Evolutionary conservation across 805 yeast species (phyloP).

Genomic region (Saccharomycopsis fodiens): DNA sequence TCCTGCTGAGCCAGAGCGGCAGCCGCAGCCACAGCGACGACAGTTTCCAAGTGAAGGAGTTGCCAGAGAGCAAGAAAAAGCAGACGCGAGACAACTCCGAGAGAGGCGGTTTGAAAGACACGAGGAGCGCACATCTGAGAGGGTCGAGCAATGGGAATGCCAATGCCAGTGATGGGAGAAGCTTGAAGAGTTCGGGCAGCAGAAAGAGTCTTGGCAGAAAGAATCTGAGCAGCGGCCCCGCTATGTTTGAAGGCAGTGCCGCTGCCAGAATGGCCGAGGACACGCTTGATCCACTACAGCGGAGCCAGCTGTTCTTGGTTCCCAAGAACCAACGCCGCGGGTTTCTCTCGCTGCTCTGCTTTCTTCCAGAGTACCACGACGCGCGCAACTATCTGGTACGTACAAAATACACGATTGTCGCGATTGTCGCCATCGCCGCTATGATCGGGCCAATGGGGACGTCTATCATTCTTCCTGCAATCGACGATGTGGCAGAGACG

Average conservation of each 20-base stretch:
- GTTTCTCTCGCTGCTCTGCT: conserved; percentile 38
- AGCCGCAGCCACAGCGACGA: too few relatives aligned
- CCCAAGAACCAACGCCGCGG: conserved; percentile 49
- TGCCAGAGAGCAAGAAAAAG: too few relatives aligned
- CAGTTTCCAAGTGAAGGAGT: too few relatives aligned
- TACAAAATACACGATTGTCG: conserved; percentile 48
- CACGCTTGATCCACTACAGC: neutral
- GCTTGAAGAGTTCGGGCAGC: too few relatives aligned
- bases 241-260: neutral
- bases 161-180: too few relatives aligned
- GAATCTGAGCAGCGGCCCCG: too few relatives aligned
- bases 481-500: conserved; percentile 46
- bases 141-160: too few relatives aligned
- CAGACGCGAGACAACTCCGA: too few relatives aligned
- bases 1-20: too few relatives aligned
- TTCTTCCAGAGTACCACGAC: conserved; percentile 67
- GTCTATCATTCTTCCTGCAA: conserved; percentile 74
- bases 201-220: too few relatives aligned
- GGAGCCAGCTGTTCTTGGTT: conserved; percentile 21
- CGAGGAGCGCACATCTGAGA: too few relatives aligned
- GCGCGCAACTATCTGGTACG: conserved; percentile 52
- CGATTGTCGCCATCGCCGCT: conserved; percentile 65
- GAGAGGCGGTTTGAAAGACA: too few relatives aligned
- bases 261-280: neutral
- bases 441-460: conserved; percentile 87